A percentile compares a stretch with the other conserved stretches of the same genome.
Evolutionary conservation across 331 rosid genomes (phyloP).

Genomic region (Pyracantha coccinea): DNA sequence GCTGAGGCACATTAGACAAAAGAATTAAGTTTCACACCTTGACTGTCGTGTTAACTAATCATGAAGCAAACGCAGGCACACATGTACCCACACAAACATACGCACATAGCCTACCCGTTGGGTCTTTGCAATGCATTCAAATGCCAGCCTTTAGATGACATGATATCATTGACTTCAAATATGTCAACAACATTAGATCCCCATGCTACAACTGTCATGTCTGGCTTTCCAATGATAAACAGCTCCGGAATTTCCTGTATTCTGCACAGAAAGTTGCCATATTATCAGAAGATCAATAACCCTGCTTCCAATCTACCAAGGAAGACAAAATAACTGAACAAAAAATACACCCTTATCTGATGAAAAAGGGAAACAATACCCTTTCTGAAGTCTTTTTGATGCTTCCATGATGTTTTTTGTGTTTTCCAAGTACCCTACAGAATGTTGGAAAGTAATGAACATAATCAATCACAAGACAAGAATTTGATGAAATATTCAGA

Average conservation of each 20-base stretch:
- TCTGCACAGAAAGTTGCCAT: constrained; percentile 40
- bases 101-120: constrained; percentile 45
- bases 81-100: background rate
- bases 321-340: background rate
- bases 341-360: background rate
- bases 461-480: constrained; percentile 10
- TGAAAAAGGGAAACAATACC: constrained; percentile 31
- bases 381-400: constrained; percentile 61
- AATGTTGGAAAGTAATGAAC: constrained; percentile 22
- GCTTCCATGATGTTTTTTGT: constrained; percentile 77
- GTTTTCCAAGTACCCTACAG: constrained; percentile 75
- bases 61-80: background rate
- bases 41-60: background rate
- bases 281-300: background rate
- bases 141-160: constrained; percentile 98
- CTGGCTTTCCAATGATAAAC: constrained; percentile 72
- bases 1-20: constrained; percentile 34
- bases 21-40: background rate
- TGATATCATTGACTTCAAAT: constrained; percentile 83
- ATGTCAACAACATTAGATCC: constrained; percentile 76
- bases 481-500: constrained; percentile 1
- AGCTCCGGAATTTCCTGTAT: constrained; percentile 67
- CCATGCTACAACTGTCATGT: constrained; percentile 92
- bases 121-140: constrained; percentile 96
- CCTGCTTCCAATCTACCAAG: background rate